Conservation (phyloP, 2,329 filamentous ascomycete genomes). For the Colletotrichum siamense region DNA sequence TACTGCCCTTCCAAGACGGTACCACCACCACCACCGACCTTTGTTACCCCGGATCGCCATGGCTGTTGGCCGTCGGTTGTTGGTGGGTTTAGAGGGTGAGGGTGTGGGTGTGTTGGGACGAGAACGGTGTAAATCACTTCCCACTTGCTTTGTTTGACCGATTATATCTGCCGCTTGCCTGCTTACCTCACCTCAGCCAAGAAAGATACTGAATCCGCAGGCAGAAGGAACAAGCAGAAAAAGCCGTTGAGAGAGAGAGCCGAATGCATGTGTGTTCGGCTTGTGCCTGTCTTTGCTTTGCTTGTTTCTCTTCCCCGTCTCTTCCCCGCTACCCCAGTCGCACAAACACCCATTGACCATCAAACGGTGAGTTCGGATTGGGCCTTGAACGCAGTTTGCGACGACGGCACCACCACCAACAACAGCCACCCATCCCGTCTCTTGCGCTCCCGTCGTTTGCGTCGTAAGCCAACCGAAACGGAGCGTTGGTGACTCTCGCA, state of each 20-base stretch:
- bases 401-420: not conserved
- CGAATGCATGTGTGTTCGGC: not conserved
- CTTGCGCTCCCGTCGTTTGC: not conserved
- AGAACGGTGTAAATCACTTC: not conserved
- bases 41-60: slow-evolving; percentile 13
- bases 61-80: not conserved
- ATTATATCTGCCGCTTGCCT: not conserved
- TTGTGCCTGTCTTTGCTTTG: not conserved
- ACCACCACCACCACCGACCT: not conserved
- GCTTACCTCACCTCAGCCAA: not conserved
- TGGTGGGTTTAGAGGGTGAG: not conserved
- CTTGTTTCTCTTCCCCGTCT: not conserved
- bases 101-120: not conserved
- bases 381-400: slow-evolving; percentile 9
- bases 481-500: not conserved
- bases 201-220: not conserved
- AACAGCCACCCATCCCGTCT: not conserved
- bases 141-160: not conserved
- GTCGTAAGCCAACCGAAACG: slow-evolving; percentile 12
- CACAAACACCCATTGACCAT: not conserved
- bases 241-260: not conserved
- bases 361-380: slow-evolving; percentile 12
- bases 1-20: not conserved
- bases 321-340: not conserved
- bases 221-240: not conserved